Conservation (phyloP, 2,329 filamentous ascomycete genomes). For the Talaromyces islandicus region DNA sequence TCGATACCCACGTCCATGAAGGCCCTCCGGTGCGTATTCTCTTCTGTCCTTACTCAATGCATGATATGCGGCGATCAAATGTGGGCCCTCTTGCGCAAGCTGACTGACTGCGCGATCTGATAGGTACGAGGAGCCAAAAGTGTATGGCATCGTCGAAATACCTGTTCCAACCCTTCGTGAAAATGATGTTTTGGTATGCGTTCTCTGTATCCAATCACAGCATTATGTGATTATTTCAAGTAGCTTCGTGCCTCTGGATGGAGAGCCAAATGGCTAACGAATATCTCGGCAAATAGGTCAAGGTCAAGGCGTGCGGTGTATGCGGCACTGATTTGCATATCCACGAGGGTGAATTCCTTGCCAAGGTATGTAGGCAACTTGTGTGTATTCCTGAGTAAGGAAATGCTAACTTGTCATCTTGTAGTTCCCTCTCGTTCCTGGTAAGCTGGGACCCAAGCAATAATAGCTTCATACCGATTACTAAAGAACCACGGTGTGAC, state of each 20-base stretch:
- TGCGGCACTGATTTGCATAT: constrained; percentile 51
- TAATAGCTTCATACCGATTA: neutral
- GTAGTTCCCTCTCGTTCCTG: constrained; percentile 59
- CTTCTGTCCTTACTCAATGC: neutral
- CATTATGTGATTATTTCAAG: neutral
- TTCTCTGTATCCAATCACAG: neutral
- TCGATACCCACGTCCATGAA: constrained; percentile 53
- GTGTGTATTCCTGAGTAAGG: neutral
- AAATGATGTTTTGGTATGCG: constrained; percentile 50
- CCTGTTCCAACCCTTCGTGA: constrained; percentile 56
- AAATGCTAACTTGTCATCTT: constrained; percentile 2
- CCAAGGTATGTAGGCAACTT: constrained; percentile 35
- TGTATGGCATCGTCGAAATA: constrained; percentile 56
- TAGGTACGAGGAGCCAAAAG: constrained; percentile 57
- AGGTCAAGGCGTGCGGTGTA: constrained; percentile 63
- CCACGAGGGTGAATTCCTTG: constrained; percentile 63
- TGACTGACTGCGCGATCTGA: neutral
- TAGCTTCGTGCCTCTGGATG: neutral
- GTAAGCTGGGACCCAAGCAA: constrained; percentile 21
- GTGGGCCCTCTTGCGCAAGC: neutral
- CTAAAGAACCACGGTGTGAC: neutral
- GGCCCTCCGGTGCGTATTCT: constrained; percentile 50
- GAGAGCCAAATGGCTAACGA: neutral
- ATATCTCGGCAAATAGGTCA: constrained; percentile 37
- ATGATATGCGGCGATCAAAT: neutral